Percentiles rank a stretch among this genome's conserved stretches.
These are phyloP conservation scores for Ophiostoma quercus DNA, from an alignment of 2,329 filamentous ascomycete species.

Conservation along the genomic window DNA sequence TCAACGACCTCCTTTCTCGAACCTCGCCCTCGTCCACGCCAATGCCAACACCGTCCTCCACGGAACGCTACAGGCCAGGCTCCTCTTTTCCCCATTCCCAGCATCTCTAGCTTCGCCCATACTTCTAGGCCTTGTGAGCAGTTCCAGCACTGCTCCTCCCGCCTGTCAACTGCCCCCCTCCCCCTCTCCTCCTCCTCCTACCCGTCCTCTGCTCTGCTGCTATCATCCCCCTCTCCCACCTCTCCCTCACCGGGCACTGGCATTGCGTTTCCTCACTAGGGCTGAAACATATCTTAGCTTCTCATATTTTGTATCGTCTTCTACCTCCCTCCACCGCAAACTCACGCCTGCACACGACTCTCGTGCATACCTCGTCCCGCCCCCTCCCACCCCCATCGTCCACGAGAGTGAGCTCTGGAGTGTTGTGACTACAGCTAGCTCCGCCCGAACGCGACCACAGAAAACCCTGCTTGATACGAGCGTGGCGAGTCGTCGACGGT, in stretches of 20 bases:
- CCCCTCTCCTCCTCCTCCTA: not conserved
- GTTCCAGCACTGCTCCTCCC: not conserved
- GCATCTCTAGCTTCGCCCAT: not conserved
- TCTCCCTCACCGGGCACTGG: not conserved
- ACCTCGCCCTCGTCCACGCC: not conserved
- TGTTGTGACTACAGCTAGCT: not conserved
- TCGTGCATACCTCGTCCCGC: slow-evolving; percentile 10
- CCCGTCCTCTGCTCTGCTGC: not conserved
- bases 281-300: slow-evolving; percentile 20
- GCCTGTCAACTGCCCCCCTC: slow-evolving; percentile 6
- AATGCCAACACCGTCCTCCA: not conserved
- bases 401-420: not conserved
- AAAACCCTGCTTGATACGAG: slow-evolving; percentile 15
- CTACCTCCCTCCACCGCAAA: slow-evolving; percentile 6
- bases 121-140: not conserved
- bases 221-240: slow-evolving; percentile 3
- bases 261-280: slow-evolving; percentile 18
- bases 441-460: not conserved
- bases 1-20: not conserved
- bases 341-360: slow-evolving; percentile 9
- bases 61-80: not conserved
- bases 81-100: slow-evolving; percentile 5
- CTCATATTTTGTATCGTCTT: slow-evolving; percentile 18
- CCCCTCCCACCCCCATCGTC: not conserved
- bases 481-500: slow-evolving; percentile 7